A percentile compares a stretch with the other conserved stretches of the same genome.
Conservation (phyloP, 345 rosid genomes). For the Anacardium occidentale region DNA sequence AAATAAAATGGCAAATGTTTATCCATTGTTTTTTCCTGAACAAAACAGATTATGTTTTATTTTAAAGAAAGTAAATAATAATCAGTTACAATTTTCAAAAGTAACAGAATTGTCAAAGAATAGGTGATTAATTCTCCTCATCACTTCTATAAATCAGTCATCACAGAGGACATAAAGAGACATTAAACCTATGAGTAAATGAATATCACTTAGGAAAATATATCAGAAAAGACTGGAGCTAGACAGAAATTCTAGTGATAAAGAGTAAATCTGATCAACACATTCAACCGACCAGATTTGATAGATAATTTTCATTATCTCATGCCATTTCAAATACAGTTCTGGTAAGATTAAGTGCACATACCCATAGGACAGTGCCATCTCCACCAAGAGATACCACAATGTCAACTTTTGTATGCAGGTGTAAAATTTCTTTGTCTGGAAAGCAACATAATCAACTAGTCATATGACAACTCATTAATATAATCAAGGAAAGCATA, state of each 20-base stretch:
- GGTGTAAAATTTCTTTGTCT: constrained; percentile 68
- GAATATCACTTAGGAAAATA: neutral
- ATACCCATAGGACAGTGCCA: constrained; percentile 99
- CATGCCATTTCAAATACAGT: constrained; percentile 6
- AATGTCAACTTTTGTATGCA: constrained; percentile 88
- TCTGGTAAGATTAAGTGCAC: constrained; percentile 20
- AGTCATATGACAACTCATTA: constrained; percentile 7
- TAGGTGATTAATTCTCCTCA: too few relatives aligned
- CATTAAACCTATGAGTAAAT: neutral
- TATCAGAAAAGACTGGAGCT: neutral
- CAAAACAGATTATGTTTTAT: neutral
- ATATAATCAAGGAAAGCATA: neutral
- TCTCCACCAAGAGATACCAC: constrained; percentile 99
- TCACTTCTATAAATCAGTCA: too few relatives aligned
- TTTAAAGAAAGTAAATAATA: neutral
- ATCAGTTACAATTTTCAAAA: neutral
- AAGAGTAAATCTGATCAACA: neutral
- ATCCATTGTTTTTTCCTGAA: neutral
- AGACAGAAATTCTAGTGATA: neutral
- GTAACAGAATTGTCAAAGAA: neutral
- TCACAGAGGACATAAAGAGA: too few relatives aligned
- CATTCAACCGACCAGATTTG: constrained; percentile 2
- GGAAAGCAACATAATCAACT: constrained; percentile 28
- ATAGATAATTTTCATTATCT: constrained; percentile 7
- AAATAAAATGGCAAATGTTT: neutral